Base-by-base conservation (phyloP, 352 stramenopile genomes). In the Elongisporangium anandrum region DNA sequence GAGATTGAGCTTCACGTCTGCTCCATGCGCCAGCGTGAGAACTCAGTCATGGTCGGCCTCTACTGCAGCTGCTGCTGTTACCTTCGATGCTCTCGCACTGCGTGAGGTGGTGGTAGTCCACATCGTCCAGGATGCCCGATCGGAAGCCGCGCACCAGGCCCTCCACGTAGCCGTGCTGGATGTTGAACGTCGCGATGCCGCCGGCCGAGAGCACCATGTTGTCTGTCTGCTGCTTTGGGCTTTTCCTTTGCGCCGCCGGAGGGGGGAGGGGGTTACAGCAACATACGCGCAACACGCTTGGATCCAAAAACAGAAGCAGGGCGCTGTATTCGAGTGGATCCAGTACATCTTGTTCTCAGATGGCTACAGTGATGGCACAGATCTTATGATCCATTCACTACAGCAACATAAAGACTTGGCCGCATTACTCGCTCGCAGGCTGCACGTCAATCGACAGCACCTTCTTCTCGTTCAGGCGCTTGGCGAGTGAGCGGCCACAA, bases 141-240 rank as follows among this genome's bases (percentile, higher is more conserved):
- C 97, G 90, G 78, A 98, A 98, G 56, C 97, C 97, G 53, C 97
- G 94, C 62, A 99, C 88, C 53, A 99, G 78, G 10, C 93, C 96
- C 70, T 99, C 97, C 39, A 97, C 73, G 77, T 99, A 99, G 55
- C 96, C 97, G 83, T 99, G 93, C 64, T 98, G 86, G 63, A 99
- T 97, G 79, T 99, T 99, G 78, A 99, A 99, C 39, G 85, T 97
- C 59, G 83, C 73, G 69, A 99, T 92, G 61, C 92, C 86, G 29
- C 96, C 96, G 49, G 94, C 81, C n/a, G 75, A 52, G 38, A 77
- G 59, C 52, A 87, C 77, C 77, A 87, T 88, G 19, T 59, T 63
- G 12, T 59, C 26, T 47, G 19, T 55, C 26, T 29, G 15, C 59
- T 52, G 54, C 59, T 50, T n/a, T 34, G 24, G 24, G 24, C 24